Base-by-base conservation (phyloP, 371 early-diverging fungal species). In the Actinomucor elegans region DNA sequence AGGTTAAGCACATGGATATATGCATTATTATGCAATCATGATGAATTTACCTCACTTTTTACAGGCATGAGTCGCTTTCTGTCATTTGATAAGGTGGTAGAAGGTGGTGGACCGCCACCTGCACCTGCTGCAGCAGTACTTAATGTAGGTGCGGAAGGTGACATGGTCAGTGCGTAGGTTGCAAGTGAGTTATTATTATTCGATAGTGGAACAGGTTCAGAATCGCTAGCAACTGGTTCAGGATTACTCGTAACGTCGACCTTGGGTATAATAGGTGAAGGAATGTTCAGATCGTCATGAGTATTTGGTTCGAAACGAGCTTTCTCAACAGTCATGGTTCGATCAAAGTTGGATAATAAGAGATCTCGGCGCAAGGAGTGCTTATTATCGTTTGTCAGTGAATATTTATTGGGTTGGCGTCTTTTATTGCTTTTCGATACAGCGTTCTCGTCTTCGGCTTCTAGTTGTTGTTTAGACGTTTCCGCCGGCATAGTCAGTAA, bases 261-360 rank as follows among this genome's bases (percentile, higher is more conserved):
- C 41, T 41, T 41, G 21, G 41, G n/a, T 11, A 24, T 14, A 14
- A 24, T 3, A 5, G 15, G 41, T 14, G 24, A 24, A 5, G 10
- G 12, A 14, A 1, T 41, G 23, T n/a, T 14, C 14, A 18, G 11
- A 14, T 9, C 26, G 14, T 41, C 24, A 4, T 41, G 24, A 3
- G 10, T 21, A 20, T 11, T 47, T 8, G 57, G 45, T 31, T 59
- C 59, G 18, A 52, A 48, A 7, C 41, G 21, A 27, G 75, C 72
- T 35, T 69, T 75, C 48, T 75, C 75, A 1, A 75, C 66, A 5
- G 67, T 69, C 33, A 75, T 26, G 12, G 64, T 75, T 32, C 63
- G 57, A 58, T 64, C 59, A 52, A 64, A 64, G 21, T 58, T 59
- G 18, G 59, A 51, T 12, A 57, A 46, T n/a, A 63, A 28, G 2